Conservation (phyloP, 1,284 basidiomycete genomes). For the Quambalaria eucalypti region DNA sequence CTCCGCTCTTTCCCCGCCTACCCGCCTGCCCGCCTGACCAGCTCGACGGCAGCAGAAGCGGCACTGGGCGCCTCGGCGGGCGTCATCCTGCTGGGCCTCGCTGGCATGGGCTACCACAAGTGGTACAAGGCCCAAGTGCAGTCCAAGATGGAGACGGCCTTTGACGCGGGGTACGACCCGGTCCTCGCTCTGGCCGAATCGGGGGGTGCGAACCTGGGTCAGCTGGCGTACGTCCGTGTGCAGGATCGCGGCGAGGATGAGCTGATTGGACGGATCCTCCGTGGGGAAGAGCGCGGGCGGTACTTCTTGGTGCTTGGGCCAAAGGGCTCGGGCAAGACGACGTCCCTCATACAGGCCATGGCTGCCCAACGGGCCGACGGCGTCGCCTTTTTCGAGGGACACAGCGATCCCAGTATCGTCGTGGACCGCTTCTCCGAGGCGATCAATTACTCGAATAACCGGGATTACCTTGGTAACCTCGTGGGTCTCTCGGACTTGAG, state of each 20-base stretch:
- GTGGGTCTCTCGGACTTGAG: slow-evolving; percentile 35
- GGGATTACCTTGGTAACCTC: slow-evolving; percentile 39
- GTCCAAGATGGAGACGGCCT: slow-evolving; percentile 38
- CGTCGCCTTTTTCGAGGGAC: slow-evolving; percentile 39
- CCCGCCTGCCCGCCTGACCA: slow-evolving; percentile 24
- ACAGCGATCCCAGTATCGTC: slow-evolving; percentile 28
- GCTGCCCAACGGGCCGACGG: slow-evolving; percentile 30
- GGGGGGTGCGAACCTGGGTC: slow-evolving; percentile 4
- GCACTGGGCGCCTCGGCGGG: slow-evolving; percentile 39
- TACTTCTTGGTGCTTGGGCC: slow-evolving; percentile 36
- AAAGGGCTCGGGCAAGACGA: slow-evolving; percentile 31
- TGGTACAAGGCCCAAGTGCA: slow-evolving; percentile 37
- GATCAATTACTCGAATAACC: slow-evolving; percentile 39
- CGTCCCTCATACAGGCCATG: slow-evolving; percentile 39
- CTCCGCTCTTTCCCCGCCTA: not conserved
- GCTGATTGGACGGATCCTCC: slow-evolving; percentile 31
- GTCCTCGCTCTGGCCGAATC: slow-evolving; percentile 29
- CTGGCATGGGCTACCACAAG: slow-evolving; percentile 32
- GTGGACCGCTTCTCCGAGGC: slow-evolving; percentile 38
- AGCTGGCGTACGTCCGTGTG: slow-evolving; percentile 28
- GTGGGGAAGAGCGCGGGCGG: slow-evolving; percentile 32
- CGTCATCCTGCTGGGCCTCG: slow-evolving; percentile 33
- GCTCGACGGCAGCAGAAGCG: slow-evolving; percentile 38
- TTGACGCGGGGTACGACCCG: slow-evolving; percentile 38
- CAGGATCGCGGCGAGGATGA: slow-evolving; percentile 24